Base-by-base conservation (phyloP, 1,284 basidiomycete genomes). In the Rugosomyces carneus region DNA sequence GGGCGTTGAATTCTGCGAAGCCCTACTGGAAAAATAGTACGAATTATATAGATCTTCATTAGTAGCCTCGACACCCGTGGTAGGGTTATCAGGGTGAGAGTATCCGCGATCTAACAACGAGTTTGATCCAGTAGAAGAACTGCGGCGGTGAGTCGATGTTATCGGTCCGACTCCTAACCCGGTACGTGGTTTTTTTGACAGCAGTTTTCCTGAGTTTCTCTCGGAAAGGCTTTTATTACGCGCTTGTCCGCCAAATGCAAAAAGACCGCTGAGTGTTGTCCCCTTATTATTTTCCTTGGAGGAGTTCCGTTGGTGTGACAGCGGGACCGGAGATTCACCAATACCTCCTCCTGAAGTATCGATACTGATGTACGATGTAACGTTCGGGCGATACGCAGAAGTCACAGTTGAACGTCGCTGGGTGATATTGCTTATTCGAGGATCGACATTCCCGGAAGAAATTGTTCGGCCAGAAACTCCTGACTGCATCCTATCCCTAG, bases 321-420 rank as follows among this genome's bases (percentile, higher is more conserved):
- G n/a, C 0, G 75, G 77, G 32, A 64, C 61, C 2, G 82, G 82
- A 0, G 79, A 74, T 52, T 80, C 78, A 24, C 81, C 81, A 19
- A 84, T 70, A 26, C n/a, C n/a, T n/a, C 77, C 80, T 18, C 8
- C 29, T 31, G 68, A 57, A 41, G 63, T 55, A 53, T 73, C 70
- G 6, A 70, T 58, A 51, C 66, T 66, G 54, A 70, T 61, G 51
- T 68, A 72, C 0, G 72, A 68, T 8, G 69, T 61, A 8, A 31
- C 29, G 2, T 64, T 53, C 15, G 64, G 64, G n/a, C 58, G 58
- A 9, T 59, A 57, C 1, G 50, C 50, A 19, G 61, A 60, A 8
- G 65, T 60, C 10, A 62, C 51, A 4, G 64, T 66, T 20, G 62
- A 61, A 10, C 60, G 60, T 13, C 61, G 60, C 24, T 53, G 54